Percentiles rank a stretch among this genome's conserved stretches.
phyloP scores from a whole-genome alignment of 495 filamentous ascomycete genomes.

The Aspergillus hancockii region DNA sequence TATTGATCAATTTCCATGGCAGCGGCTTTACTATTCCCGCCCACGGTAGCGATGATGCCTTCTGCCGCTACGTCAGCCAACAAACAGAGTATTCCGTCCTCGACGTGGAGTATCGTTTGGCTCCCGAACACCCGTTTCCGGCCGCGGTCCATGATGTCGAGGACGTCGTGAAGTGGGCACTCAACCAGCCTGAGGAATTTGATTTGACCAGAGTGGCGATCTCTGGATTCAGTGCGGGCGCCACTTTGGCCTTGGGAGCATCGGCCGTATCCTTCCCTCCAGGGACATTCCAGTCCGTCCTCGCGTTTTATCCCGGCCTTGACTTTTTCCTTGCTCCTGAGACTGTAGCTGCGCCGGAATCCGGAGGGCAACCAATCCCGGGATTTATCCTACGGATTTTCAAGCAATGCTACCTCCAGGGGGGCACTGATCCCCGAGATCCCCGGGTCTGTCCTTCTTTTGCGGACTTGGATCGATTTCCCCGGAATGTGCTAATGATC shows the following conservation, averaged over 20 bases:
- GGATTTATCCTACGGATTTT: conserved; percentile 23
- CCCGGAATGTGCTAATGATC: conserved; percentile 9
- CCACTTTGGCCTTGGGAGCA: conserved; percentile 37
- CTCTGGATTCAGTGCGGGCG: conserved; percentile 49
- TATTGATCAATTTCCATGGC: conserved; percentile 48
- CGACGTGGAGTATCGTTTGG: conserved; percentile 70
- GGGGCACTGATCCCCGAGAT: conserved; percentile 30
- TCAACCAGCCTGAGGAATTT: conserved; percentile 27
- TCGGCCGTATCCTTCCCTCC: conserved; percentile 20
- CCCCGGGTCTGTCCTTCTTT: conserved; percentile 40
- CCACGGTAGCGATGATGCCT: conserved; percentile 44
- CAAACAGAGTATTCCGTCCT: conserved; percentile 40
- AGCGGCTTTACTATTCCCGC: conserved; percentile 41
- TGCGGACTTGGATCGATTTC: conserved; percentile 8
- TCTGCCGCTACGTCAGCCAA: conserved; percentile 36
- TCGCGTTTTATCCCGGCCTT: conserved; percentile 44
- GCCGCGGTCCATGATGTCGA: conserved; percentile 69
- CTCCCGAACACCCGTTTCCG: conserved; percentile 77
- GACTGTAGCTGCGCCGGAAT: conserved; percentile 18
- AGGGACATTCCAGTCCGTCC: conserved; percentile 27
- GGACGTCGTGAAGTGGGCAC: conserved; percentile 37
- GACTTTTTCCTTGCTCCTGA: conserved; percentile 25
- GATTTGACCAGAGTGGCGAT: conserved; percentile 34
- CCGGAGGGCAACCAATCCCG: conserved; percentile 21
- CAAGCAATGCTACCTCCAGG: conserved; percentile 28